Conservation (phyloP, 768 basidiomycete species). For the Boletus speciosus region DNA sequence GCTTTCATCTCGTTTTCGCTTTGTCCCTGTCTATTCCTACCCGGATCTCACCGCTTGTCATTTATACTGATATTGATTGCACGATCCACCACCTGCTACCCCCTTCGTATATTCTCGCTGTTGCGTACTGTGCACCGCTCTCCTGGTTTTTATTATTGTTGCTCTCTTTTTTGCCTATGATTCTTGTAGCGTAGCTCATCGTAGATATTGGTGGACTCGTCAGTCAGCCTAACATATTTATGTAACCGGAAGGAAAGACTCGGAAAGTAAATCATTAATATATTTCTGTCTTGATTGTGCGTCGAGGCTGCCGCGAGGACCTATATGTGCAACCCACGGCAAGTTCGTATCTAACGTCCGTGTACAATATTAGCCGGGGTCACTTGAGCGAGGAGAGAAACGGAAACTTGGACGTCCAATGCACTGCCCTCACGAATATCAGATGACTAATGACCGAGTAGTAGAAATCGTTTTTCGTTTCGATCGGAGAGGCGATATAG, state of each 20-base stretch:
- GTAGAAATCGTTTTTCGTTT: too few species aligned
- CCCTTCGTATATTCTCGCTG: background rate
- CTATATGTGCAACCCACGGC: background rate
- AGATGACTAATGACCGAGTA: too few species aligned
- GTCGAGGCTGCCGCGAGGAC: slow-evolving; percentile 17
- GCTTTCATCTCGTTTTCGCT: slow-evolving; percentile 11
- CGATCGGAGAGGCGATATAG: too few species aligned
- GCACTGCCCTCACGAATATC: too few species aligned
- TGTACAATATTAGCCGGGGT: background rate
- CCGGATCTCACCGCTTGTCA: slow-evolving; percentile 7
- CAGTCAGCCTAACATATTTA: slow-evolving; percentile 26
- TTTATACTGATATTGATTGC: slow-evolving; percentile 28
- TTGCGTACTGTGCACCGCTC: background rate
- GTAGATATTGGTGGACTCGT: slow-evolving; percentile 26
- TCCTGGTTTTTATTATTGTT: background rate
- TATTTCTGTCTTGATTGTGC: background rate
- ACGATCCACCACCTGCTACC: slow-evolving; percentile 3
- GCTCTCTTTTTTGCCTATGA: background rate
- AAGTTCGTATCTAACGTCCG: background rate
- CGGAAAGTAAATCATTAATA: slow-evolving; percentile 14
- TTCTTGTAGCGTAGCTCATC: background rate
- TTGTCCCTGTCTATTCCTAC: slow-evolving; percentile 5
- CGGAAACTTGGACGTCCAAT: background rate
- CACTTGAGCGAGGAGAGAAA: background rate
- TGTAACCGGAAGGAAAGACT: slow-evolving; percentile 22